Base-by-base conservation (phyloP, 495 filamentous ascomycete species). In the Xylaria cubensis region DNA sequence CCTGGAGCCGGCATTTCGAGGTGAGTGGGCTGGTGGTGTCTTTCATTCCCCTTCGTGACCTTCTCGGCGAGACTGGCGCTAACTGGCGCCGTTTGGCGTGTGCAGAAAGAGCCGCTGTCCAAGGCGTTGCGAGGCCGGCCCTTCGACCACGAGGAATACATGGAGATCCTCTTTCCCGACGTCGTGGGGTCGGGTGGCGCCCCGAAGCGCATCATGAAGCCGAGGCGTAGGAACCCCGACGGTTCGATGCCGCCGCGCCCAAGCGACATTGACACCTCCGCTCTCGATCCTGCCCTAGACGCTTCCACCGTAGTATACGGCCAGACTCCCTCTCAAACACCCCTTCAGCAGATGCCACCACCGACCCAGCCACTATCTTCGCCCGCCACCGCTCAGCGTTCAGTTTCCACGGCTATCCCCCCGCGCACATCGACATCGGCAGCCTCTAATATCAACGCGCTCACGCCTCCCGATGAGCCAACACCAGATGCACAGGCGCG, bases 121-220 rank as follows among this genome's bases (percentile, higher is more conserved):
- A 82, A 83, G 51, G 84, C 84, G 10, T 77, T 86, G 19, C 80
- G 81, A 50, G 83, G 81, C 48, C 79, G 85, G 3, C 81, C 85
- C 0, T 86, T 86, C 73, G 85, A 86, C 4, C 85, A 86, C 73
- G 85, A 86, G 73, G 81, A 85, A 21, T 86, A 80, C 73, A 85
- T 85, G 82, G 82, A 86, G 73, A 80, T 85, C 55, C 75, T 86
- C 15, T 86, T 84, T 48, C 84, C 83, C 41, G 85, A 86, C 62
- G 85, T 86, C 39, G 79, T 85, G 32, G 85, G 85, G 10, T 85
- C 85, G 2, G 83, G 85, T 39, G 85, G 85, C 34, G 84, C 83
- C 3, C 85, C 85, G 3, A 86, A 86, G 72, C 81, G 85, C 5
- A 78, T 85, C 34, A 86, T 84, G 65, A 86, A 84, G 73, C 80